Evolutionary conservation across 371 early-diverging fungal genomes (phyloP).

Genomic region (Lichtheimia hyalospora): DNA sequence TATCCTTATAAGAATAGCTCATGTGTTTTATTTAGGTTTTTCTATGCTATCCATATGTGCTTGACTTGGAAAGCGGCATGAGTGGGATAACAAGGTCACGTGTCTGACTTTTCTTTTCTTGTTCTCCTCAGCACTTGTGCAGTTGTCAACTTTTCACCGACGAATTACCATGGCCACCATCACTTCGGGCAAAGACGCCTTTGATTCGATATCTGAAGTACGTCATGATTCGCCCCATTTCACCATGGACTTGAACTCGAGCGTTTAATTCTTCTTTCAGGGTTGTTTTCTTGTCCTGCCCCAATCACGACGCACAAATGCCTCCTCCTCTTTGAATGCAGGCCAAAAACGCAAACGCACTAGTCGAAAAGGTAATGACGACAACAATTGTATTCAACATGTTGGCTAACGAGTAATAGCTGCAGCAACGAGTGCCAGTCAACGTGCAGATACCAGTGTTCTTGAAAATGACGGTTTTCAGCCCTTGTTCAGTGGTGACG

Average conservation of each 20-base stretch:
- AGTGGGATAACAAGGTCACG: too few relatives aligned
- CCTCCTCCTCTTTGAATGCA: constrained; percentile 13
- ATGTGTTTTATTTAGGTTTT: too few relatives aligned
- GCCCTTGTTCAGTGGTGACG: constrained; percentile 44
- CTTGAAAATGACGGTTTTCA: constrained; percentile 39
- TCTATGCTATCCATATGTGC: too few relatives aligned
- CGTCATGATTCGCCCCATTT: neutral
- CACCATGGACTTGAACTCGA: neutral
- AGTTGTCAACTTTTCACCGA: too few relatives aligned
- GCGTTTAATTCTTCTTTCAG: constrained; percentile 14
- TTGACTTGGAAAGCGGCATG: too few relatives aligned
- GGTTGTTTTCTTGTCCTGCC: constrained; percentile 51
- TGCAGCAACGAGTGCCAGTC: constrained; percentile 6
- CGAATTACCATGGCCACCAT: constrained; percentile 10
- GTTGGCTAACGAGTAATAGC: neutral
- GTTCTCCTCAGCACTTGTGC: too few relatives aligned
- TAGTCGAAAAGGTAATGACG: neutral
- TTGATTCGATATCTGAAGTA: constrained; percentile 51
- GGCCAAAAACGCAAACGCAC: constrained; percentile 17
- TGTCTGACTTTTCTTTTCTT: too few relatives aligned
- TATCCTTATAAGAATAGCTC: too few relatives aligned
- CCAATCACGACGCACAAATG: constrained; percentile 12
- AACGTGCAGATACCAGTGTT: constrained; percentile 5
- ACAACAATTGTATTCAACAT: too few relatives aligned
- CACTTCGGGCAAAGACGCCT: constrained; percentile 22